Evolutionary conservation across 495 filamentous ascomycete species (phyloP).

Genomic region (Penicillium mononematosum): DNA sequence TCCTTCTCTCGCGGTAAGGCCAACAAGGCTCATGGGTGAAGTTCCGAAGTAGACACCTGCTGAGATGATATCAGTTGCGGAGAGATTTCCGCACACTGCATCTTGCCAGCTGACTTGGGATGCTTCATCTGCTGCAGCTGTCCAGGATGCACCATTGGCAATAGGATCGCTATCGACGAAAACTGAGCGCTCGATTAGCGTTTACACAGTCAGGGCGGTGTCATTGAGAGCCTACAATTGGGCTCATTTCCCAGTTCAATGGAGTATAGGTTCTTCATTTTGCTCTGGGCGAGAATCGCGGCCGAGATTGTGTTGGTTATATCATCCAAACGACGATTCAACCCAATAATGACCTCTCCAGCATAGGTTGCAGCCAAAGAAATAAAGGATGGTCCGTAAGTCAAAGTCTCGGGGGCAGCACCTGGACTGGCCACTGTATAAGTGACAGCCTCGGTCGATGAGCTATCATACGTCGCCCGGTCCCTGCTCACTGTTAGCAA

Average conservation of each 20-base stretch:
- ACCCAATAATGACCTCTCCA: slow-evolving; percentile 54
- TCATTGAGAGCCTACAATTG: slow-evolving; percentile 44
- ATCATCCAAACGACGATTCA: slow-evolving; percentile 58
- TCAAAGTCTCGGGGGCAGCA: slow-evolving; percentile 54
- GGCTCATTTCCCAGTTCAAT: slow-evolving; percentile 64
- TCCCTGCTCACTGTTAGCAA: slow-evolving; percentile 32
- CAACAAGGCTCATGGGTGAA: slow-evolving; percentile 50
- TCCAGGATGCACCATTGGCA: slow-evolving; percentile 52
- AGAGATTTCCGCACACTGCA: slow-evolving; percentile 49
- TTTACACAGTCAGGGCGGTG: neutral
- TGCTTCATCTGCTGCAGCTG: slow-evolving; percentile 48
- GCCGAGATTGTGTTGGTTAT: slow-evolving; percentile 56
- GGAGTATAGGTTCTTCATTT: slow-evolving; percentile 52
- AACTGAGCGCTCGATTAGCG: neutral
- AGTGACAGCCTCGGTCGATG: slow-evolving; percentile 49
- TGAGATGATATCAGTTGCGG: slow-evolving; percentile 47
- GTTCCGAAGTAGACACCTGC: slow-evolving; percentile 59
- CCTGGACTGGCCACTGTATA: slow-evolving; percentile 54
- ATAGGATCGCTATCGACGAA: slow-evolving; percentile 44
- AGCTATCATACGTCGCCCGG: slow-evolving; percentile 53
- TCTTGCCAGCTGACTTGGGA: slow-evolving; percentile 57
- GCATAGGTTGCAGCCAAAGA: slow-evolving; percentile 50
- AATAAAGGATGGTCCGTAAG: slow-evolving; percentile 57
- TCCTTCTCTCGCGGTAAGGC: slow-evolving; percentile 49
- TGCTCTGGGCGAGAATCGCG: slow-evolving; percentile 44